phyloP scores from a whole-genome alignment of 108 stramenopile species.

The Cyclotella cryptica region DNA sequence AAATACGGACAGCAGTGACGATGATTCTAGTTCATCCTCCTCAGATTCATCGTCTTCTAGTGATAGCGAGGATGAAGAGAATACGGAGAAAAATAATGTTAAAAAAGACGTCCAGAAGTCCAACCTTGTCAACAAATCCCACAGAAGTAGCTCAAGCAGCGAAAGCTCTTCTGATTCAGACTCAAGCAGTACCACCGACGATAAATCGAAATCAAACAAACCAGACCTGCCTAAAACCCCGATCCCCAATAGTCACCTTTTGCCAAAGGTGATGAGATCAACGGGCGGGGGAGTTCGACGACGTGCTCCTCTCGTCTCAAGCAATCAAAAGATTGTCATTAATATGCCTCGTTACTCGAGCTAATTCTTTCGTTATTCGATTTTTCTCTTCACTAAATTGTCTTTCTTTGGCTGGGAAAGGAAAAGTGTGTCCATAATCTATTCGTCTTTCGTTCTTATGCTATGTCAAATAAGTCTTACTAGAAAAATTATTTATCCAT shows the following conservation, averaged over 20 bases:
- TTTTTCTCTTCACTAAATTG: no score
- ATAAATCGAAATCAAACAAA: not conserved
- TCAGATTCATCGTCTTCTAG: not conserved
- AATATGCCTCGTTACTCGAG: slow-evolving; percentile 1
- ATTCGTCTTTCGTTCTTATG: not conserved
- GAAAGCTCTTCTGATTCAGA: slow-evolving; percentile 23
- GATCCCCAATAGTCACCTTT: slow-evolving; percentile 3
- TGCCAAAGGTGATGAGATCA: slow-evolving; percentile 4
- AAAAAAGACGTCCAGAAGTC: not conserved
- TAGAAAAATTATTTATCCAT: not conserved
- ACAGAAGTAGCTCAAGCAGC: slow-evolving; percentile 7
- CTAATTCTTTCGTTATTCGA: not conserved
- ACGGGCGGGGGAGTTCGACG: not conserved
- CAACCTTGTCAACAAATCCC: not conserved
- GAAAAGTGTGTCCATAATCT: not conserved
- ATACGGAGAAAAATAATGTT: not conserved
- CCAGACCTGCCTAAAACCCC: not conserved
- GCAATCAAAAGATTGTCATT: slow-evolving; percentile 12
- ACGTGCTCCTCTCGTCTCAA: slow-evolving; percentile 12
- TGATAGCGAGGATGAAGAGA: not conserved
- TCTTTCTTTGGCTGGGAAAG: not conserved
- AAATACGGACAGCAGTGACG: not conserved
- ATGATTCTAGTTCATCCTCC: slow-evolving; percentile 2
- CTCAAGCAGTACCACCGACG: slow-evolving; percentile 16
- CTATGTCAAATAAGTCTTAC: not conserved